phyloP scores from a whole-genome alignment of 2,329 filamentous ascomycete species.

The Clathrospora elynae region DNA sequence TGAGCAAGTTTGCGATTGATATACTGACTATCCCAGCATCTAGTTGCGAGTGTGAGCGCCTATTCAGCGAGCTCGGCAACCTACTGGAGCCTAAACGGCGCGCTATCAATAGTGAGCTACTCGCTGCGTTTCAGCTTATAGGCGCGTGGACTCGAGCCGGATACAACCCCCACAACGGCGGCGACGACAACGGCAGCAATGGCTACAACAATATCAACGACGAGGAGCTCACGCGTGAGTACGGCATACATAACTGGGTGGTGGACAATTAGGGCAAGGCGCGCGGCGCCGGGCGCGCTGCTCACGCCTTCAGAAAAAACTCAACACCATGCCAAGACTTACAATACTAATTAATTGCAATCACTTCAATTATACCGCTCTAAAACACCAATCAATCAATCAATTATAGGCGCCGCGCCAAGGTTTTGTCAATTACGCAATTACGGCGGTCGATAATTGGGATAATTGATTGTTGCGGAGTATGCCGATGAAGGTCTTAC shows the following conservation, averaged over 20 bases:
- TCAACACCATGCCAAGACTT: no score
- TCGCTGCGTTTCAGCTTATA: neutral
- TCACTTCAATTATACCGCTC: no score
- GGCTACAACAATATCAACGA: neutral
- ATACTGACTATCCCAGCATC: slow-evolving; percentile 7
- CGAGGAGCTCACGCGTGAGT: neutral
- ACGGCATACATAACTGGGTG: neutral
- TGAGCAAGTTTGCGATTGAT: slow-evolving; percentile 4
- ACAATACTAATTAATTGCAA: no score
- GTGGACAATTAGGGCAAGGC: no score
- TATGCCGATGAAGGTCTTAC: no score
- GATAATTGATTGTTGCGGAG: no score
- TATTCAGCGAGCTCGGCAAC: slow-evolving; percentile 6
- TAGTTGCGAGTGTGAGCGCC: slow-evolving; percentile 2
- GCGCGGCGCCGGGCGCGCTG: no score
- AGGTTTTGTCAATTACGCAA: no score
- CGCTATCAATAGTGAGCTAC: neutral
- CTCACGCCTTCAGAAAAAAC: no score
- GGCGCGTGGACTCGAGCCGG: slow-evolving; percentile 1
- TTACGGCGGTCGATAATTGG: no score
- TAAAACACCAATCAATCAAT: no score
- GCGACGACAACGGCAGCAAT: neutral
- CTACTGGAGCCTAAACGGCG: slow-evolving; percentile 6
- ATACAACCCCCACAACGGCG: neutral
- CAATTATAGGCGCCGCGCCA: no score